A percentile compares a stretch with the other conserved stretches of the same genome.
Conservation (phyloP, 768 basidiomycete species). For the Dioszegia crocea region DNA sequence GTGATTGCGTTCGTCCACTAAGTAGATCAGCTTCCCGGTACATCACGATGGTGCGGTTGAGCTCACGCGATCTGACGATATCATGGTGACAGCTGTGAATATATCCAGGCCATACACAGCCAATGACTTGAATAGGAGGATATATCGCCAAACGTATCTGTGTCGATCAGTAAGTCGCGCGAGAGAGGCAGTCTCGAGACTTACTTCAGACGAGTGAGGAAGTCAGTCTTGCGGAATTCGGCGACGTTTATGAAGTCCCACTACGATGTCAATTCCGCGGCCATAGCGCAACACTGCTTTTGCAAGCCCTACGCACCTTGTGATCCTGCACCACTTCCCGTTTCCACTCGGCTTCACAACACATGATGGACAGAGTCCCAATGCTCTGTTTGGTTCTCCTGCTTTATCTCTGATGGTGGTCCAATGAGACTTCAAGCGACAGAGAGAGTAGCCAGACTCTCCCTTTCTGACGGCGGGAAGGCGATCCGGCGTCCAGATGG, state of each 20-base stretch:
- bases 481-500: no score
- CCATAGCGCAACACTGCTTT: background rate
- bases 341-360: constrained; percentile 77
- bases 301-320: constrained; percentile 61
- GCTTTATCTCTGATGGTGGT: no score
- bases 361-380: constrained; percentile 53
- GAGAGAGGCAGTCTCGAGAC: constrained; percentile 25
- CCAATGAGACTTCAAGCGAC: no score
- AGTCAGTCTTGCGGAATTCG: constrained; percentile 85
- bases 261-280: constrained; percentile 52
- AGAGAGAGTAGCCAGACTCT: no score
- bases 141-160: constrained; percentile 89
- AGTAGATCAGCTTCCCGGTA: background rate
- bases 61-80: constrained; percentile 64
- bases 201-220: constrained; percentile 80
- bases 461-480: no score
- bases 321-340: constrained; percentile 95
- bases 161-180: no score
- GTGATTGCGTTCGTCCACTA: constrained; percentile 83
- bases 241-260: constrained; percentile 94
- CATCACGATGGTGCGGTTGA: background rate
- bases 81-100: constrained; percentile 94
- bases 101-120: constrained; percentile 96
- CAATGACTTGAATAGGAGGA: constrained; percentile 90
- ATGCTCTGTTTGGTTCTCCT: no score